phyloP scores from a whole-genome alignment of 305 asterid genomes.

The Lippia alba region DNA sequence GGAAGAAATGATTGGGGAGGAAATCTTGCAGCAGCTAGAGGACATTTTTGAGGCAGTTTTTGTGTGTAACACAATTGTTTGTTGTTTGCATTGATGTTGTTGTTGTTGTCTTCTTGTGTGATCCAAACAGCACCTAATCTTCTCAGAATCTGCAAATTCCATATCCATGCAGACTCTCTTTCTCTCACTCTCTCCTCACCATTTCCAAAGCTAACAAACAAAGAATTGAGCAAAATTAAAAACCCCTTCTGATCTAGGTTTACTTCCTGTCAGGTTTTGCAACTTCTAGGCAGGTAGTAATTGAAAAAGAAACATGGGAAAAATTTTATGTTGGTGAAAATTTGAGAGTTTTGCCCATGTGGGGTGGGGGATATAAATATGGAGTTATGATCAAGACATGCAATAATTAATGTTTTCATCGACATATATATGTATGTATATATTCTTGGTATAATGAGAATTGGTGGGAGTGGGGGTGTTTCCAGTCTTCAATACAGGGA shows the following conservation, averaged over 20 bases:
- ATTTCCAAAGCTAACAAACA: constrained; percentile 42
- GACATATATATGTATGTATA: neutral
- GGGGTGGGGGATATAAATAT: constrained; percentile 66
- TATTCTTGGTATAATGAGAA: constrained; percentile 32
- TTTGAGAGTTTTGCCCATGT: constrained; percentile 63
- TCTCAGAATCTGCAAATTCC: constrained; percentile 35
- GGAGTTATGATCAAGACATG: constrained; percentile 73
- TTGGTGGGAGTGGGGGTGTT: constrained; percentile 46
- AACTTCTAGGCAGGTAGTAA: constrained; percentile 53
- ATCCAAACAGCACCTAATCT: constrained; percentile 38
- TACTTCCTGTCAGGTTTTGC: constrained; percentile 55
- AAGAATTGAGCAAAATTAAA: constrained; percentile 18
- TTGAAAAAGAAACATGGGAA: constrained; percentile 38
- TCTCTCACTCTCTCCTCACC: constrained; percentile 39
- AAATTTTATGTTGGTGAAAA: constrained; percentile 30
- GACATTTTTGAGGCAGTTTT: constrained; percentile 49
- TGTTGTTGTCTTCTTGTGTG: constrained; percentile 59
- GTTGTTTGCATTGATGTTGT: constrained; percentile 53
- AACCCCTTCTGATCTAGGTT: constrained; percentile 30
- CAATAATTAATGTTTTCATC: constrained; percentile 30
- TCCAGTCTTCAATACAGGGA: constrained; percentile 92
- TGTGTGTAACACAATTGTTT: constrained; percentile 42
- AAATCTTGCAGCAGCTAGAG: constrained; percentile 41
- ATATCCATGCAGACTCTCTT: constrained; percentile 46
- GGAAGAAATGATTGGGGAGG: constrained; percentile 60